Percentiles rank a stretch among this genome's conserved stretches.
Evolutionary conservation across 83 land plant genomes (phyloP).

Genomic region (Picea engelmannii): DNA sequence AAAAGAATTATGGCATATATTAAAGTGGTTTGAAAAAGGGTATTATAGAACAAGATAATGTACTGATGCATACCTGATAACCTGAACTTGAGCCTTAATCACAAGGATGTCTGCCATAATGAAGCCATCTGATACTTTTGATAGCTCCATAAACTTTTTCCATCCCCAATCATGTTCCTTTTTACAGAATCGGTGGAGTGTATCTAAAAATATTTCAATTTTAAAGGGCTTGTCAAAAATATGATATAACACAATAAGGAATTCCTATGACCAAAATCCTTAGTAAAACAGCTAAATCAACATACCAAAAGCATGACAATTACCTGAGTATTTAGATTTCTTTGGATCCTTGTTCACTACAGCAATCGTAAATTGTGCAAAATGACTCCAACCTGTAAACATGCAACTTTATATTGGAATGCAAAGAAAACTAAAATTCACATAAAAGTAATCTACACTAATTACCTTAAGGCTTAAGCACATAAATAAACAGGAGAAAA

Average conservation of each 20-base stretch:
- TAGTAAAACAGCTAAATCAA: neutral
- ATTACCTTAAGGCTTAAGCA: too few species aligned
- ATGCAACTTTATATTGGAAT: too few species aligned
- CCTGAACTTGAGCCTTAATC: slow-evolving; percentile 99
- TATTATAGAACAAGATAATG: too few species aligned
- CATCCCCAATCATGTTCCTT: slow-evolving; percentile 99
- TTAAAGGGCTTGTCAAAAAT: neutral
- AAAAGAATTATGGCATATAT: too few species aligned
- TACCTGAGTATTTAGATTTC: slow-evolving; percentile 98
- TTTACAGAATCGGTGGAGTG: slow-evolving; percentile 97
- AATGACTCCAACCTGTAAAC: slow-evolving; percentile 97
- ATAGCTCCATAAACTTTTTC: slow-evolving; percentile 99
- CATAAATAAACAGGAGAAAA: too few species aligned
- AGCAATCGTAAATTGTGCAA: slow-evolving; percentile 99
- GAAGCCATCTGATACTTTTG: slow-evolving; percentile 98
- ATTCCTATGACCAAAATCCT: neutral
- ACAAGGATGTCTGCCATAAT: slow-evolving; percentile 85
- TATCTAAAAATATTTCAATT: slow-evolving; percentile 62
- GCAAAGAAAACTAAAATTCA: too few species aligned
- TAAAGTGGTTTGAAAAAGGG: too few species aligned
- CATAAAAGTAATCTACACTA: too few species aligned
- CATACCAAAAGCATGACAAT: slow-evolving; percentile 13
- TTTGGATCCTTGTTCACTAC: slow-evolving; percentile 99
- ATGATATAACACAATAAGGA: too few species aligned
- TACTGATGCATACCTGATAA: slow-evolving; percentile 72